Conservation (phyloP, 805 yeast genomes). For the Pichia rugopelliculosa region DNA sequence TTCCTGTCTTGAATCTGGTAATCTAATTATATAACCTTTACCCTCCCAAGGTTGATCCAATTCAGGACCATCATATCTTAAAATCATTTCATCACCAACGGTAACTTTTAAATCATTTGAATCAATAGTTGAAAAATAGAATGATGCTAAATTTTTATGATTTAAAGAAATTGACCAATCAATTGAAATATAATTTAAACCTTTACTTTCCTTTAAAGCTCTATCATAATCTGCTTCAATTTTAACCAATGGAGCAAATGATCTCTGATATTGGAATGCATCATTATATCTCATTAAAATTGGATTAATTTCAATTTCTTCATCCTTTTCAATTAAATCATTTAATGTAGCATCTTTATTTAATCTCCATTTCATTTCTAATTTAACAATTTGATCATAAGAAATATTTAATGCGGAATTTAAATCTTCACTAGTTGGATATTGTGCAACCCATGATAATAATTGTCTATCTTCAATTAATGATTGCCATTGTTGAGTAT, state of each 20-base stretch:
- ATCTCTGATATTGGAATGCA: conserved; percentile 77
- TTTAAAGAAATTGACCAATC: conserved; percentile 67
- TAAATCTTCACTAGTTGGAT: conserved; percentile 58
- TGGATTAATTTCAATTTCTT: conserved; percentile 58
- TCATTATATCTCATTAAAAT: conserved; percentile 71
- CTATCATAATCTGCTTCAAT: conserved; percentile 77
- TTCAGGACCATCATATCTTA: conserved; percentile 51
- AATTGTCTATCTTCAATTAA: conserved; percentile 73
- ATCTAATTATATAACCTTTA: conserved; percentile 59
- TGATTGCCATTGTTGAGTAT: conserved; percentile 80
- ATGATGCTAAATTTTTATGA: conserved; percentile 60
- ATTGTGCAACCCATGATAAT: conserved; percentile 72
- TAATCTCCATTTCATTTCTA: conserved; percentile 78
- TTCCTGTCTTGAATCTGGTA: conserved; percentile 61
- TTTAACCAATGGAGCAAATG: conserved; percentile 77
- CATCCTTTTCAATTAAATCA: conserved; percentile 46
- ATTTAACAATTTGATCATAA: conserved; percentile 55
- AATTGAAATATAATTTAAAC: conserved; percentile 63
- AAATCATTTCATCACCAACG: conserved; percentile 75
- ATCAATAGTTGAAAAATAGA: conserved; percentile 62
- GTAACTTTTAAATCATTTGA: conserved; percentile 59
- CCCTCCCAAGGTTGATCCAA: conserved; percentile 61
- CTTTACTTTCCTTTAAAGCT: conserved; percentile 67
- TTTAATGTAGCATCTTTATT: conserved; percentile 64
- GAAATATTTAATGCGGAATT: conserved; percentile 50